phyloP scores from a whole-genome alignment of 768 basidiomycete genomes.

The Suillus subalutaceus region DNA sequence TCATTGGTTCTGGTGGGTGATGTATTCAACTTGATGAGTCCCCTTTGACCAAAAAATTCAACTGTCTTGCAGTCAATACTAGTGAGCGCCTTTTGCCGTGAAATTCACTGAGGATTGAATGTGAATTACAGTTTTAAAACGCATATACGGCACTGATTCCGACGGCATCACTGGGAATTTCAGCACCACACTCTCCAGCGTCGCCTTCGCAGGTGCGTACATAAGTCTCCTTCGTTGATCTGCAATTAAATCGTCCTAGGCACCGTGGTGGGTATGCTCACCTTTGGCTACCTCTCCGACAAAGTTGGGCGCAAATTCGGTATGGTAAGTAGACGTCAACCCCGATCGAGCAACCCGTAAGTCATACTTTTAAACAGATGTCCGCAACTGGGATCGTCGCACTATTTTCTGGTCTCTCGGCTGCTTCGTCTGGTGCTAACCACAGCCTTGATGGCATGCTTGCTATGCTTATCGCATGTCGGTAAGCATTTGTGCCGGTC shows the following conservation, averaged over 20 bases:
- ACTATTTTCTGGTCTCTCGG: constrained; percentile 81
- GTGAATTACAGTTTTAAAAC: constrained; percentile 57
- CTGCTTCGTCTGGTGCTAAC: constrained; percentile 80
- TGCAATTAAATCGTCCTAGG: constrained; percentile 72
- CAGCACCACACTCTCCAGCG: constrained; percentile 60
- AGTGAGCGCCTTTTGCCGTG: constrained; percentile 40
- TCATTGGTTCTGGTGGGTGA: constrained; percentile 73
- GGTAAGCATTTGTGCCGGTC: constrained; percentile 43
- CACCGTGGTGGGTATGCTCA: constrained; percentile 83
- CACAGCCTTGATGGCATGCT: constrained; percentile 71
- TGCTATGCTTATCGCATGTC: constrained; percentile 77
- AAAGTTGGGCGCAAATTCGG: constrained; percentile 87
- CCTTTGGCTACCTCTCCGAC: constrained; percentile 83
- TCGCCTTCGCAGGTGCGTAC: constrained; percentile 81
- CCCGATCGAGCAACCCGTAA: constrained; percentile 8
- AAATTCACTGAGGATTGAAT: constrained; percentile 11
- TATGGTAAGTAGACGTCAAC: constrained; percentile 56
- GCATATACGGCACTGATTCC: constrained; percentile 64
- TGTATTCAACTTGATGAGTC: neutral
- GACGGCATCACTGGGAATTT: constrained; percentile 49
- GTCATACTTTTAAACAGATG: constrained; percentile 53
- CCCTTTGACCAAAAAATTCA: constrained; percentile 3
- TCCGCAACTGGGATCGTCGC: constrained; percentile 81
- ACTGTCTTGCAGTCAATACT: constrained; percentile 58
- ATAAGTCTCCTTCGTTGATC: constrained; percentile 71